Evolutionary conservation across 345 rosid species (phyloP), one percentile per base, ranked within the genome.

Genomic region (Ceriops tagal): DNA sequence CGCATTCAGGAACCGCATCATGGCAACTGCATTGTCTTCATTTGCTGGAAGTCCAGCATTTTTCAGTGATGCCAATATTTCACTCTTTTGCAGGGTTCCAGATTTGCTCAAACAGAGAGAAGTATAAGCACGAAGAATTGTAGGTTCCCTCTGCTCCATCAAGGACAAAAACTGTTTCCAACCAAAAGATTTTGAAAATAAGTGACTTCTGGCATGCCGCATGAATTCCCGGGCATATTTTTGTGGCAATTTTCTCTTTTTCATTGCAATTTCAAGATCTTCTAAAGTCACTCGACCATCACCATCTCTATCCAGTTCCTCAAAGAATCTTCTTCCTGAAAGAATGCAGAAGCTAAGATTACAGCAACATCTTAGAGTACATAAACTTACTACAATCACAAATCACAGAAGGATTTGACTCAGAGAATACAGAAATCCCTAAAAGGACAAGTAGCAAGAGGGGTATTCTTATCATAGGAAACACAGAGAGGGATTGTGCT

Each of bases 91-190:
- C 31, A 95, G 90, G 34, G 99, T 95, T 66, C 99, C 99, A 57
- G 93, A 95, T 79, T 95, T 86, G 86, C 86, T 87, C 71, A 92
- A 82, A 77, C 99, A 92, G 5, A 95, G 87, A 74, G 98, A 88
- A 64, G 99, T 95, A 68, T 92, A 95, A 26, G 99, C 99, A 71
- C 96, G 96, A 75, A 95, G 96, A 76, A 95, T 92, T 49, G 96
- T 95, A 28, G 96, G 92, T 78, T 95, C 99, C 71, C 86, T 90
- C 85, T 92, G 99, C 78, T 95, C 99, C 99, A 95, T 95, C 83
- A 95, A 79, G 31, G 98, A 92, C 71, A 92, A 81, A 84, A 95
- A 95, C 71, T 90, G 99, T 83, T 89, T 95, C 99, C 98, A 95
- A 49, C 96, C 89, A 71, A 95, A 95, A 30, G 99, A 95, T 79